Percentiles rank a stretch among this genome's conserved stretches.
These are phyloP conservation scores for Aureobasidium melanogenum DNA, from an alignment of 2,329 filamentous ascomycete species.

Conservation along the genomic window DNA sequence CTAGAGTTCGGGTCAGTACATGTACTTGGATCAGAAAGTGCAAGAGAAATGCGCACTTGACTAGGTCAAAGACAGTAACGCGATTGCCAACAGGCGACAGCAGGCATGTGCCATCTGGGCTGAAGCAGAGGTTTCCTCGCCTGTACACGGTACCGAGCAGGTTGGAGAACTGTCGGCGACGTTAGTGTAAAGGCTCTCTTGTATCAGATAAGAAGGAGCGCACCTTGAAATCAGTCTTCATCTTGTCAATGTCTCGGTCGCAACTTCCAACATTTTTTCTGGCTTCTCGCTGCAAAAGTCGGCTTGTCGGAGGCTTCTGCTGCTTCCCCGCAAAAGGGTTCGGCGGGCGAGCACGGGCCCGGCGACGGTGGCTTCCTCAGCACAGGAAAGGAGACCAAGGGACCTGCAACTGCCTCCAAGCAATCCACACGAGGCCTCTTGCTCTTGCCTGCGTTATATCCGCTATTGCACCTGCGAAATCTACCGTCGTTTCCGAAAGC, in stretches of 20 bases:
- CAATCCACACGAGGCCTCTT: background rate
- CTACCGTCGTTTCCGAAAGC: background rate
- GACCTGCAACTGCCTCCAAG: background rate
- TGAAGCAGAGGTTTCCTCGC: constrained; percentile 94
- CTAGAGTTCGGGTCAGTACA: constrained; percentile 33
- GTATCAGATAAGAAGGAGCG: background rate
- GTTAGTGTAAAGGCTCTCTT: constrained; percentile 19
- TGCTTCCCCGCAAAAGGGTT: constrained; percentile 11
- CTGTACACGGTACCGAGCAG: constrained; percentile 96
- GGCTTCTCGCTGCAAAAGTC: constrained; percentile 6
- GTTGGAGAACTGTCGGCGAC: constrained; percentile 75
- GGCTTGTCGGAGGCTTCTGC: constrained; percentile 3
- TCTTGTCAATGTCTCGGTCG: constrained; percentile 35
- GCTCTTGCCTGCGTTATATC: constrained; percentile 1
- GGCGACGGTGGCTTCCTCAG: background rate
- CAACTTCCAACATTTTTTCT: constrained; percentile 11
- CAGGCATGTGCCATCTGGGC: constrained; percentile 88
- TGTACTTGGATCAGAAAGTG: background rate
- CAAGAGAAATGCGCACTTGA: constrained; percentile 59
- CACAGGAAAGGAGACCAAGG: constrained; percentile 7
- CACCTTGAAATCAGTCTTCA: constrained; percentile 99
- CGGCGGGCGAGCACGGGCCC: background rate
- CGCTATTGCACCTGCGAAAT: background rate
- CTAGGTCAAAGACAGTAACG: constrained; percentile 90
- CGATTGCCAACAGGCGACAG: constrained; percentile 94